phyloP scores from a whole-genome alignment of 2,329 filamentous ascomycete species.

The Akanthomyces lecanii region DNA sequence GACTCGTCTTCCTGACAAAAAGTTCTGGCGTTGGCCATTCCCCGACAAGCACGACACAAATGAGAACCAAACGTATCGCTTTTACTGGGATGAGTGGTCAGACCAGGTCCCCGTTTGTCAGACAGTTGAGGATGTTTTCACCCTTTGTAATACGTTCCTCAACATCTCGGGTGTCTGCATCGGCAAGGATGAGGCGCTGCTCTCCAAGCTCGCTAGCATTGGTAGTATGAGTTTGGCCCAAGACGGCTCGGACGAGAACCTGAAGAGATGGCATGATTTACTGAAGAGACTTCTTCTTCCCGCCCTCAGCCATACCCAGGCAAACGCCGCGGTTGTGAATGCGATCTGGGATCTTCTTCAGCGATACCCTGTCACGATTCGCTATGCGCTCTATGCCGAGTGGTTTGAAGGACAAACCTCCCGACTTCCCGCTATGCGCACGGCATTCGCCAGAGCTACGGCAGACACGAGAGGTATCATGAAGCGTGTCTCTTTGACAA shows the following conservation, averaged over 20 bases:
- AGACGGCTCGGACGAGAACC: constrained; percentile 67
- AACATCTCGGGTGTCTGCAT: constrained; percentile 86
- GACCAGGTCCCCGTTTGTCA: constrained; percentile 93
- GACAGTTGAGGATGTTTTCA: constrained; percentile 83
- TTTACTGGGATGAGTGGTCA: constrained; percentile 97
- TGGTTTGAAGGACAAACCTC: constrained; percentile 83
- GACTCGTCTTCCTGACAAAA: constrained; percentile 55
- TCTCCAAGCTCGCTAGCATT: constrained; percentile 82
- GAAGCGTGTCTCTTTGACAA: constrained; percentile 85
- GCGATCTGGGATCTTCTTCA: constrained; percentile 82
- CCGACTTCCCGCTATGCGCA: constrained; percentile 69
- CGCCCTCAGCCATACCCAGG: constrained; percentile 77
- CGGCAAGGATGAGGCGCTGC: constrained; percentile 71
- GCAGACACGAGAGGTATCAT: constrained; percentile 80
- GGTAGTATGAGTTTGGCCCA: constrained; percentile 69
- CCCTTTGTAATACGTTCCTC: constrained; percentile 76
- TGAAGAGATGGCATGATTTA: constrained; percentile 76
- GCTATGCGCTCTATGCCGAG: constrained; percentile 88
- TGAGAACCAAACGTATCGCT: constrained; percentile 77
- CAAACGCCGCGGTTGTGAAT: constrained; percentile 79
- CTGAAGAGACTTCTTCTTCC: constrained; percentile 82
- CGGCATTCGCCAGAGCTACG: constrained; percentile 71
- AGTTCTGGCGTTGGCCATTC: constrained; percentile 76
- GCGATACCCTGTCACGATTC: constrained; percentile 67
- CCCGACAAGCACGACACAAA: constrained; percentile 72